phyloP scores from a whole-genome alignment of 305 asterid species.

The Ilex paraguariensis region DNA sequence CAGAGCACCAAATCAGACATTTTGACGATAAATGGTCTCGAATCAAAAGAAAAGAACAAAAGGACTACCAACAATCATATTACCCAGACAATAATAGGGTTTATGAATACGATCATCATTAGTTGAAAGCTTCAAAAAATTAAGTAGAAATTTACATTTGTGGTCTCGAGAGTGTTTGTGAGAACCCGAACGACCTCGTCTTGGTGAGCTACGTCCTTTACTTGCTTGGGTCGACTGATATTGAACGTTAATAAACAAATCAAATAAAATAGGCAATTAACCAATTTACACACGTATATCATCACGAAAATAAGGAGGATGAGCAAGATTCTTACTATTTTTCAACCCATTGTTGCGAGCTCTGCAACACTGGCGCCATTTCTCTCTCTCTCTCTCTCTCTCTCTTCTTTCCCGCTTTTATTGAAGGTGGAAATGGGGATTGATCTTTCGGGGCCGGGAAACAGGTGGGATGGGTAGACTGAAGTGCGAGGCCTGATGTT shows the following conservation, averaged over 20 bases:
- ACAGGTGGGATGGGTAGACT: too few species aligned
- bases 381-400: constrained; percentile 6
- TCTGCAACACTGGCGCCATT: constrained; percentile 91
- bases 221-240: constrained; percentile 88
- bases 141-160: constrained; percentile 44
- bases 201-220: constrained; percentile 97
- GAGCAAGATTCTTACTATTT: constrained; percentile 52
- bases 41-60: too few species aligned
- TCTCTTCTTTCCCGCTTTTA: constrained; percentile 2
- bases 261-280: not conserved
- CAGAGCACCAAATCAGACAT: too few species aligned
- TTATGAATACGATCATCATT: too few species aligned
- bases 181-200: constrained; percentile 97
- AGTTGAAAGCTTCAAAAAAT: too few species aligned
- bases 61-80: too few species aligned
- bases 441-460: too few species aligned
- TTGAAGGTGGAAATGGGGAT: not conserved
- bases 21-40: too few species aligned
- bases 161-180: constrained; percentile 90
- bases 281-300: not conserved
- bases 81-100: too few species aligned
- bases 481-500: too few species aligned
- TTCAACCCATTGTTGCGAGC: constrained; percentile 97
- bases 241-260: constrained; percentile 5
- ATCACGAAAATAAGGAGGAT: not conserved